Conservation (phyloP, 768 basidiomycete species). For the Mycena metata region DNA sequence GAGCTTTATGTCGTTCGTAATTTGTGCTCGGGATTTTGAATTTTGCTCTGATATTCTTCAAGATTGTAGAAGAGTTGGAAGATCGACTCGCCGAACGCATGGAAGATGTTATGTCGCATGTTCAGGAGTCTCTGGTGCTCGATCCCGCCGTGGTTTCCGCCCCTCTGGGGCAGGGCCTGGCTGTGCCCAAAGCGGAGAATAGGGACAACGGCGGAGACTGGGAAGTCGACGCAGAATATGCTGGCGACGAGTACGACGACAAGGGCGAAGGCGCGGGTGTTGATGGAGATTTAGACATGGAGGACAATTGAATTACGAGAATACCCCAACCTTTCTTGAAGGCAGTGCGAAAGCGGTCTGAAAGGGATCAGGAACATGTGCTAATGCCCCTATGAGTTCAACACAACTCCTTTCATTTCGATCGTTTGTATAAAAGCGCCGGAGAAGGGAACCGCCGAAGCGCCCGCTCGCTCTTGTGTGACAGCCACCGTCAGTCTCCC, state of each 20-base stretch:
- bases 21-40: not conserved
- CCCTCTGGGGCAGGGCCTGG: not conserved
- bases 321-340: too few species aligned
- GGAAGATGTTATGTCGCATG: constrained; percentile 72
- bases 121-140: constrained; percentile 59
- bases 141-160: constrained; percentile 18
- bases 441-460: not conserved
- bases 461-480: not conserved
- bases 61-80: constrained; percentile 95
- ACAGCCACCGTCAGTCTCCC: constrained; percentile 3
- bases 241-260: constrained; percentile 75
- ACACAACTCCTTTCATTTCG: not conserved
- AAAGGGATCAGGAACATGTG: too few species aligned
- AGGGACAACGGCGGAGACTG: constrained; percentile 40
- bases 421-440: constrained; percentile 17
- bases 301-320: constrained; percentile 41
- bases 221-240: constrained; percentile 57
- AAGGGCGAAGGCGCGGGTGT: constrained; percentile 74
- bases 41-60: constrained; percentile 1
- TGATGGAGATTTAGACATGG: constrained; percentile 80
- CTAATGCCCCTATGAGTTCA: not conserved
- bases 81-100: constrained; percentile 81
- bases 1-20: constrained; percentile 89
- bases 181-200: not conserved
- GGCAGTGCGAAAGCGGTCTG: too few species aligned